Evolutionary conservation across 140 eudicot genomes (phyloP).

Genomic region (Cichorium intybus): DNA sequence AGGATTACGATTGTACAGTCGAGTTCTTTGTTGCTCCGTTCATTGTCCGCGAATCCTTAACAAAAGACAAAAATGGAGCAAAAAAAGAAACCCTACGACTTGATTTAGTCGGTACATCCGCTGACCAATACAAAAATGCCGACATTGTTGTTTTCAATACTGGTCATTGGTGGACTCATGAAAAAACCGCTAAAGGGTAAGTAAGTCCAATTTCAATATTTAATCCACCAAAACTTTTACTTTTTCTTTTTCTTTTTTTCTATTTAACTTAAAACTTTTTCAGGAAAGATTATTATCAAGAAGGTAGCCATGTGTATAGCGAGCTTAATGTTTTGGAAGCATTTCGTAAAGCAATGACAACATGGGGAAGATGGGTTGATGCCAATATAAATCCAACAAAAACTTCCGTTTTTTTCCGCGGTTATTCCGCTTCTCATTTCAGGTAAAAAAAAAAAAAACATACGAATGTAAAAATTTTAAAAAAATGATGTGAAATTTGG

Average conservation of each 20-base stretch:
- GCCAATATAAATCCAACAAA: conserved; percentile 60
- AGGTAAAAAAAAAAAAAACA: conserved; percentile 39
- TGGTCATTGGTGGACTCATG: conserved; percentile 99
- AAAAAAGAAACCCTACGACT: conserved; percentile 84
- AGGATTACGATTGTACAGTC: conserved; percentile 73
- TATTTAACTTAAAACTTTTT: neutral
- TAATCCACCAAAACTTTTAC: neutral
- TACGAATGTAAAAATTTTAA: no score
- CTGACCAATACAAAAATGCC: conserved; percentile 62
- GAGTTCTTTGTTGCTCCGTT: conserved; percentile 85
- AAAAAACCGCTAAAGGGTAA: conserved; percentile 83
- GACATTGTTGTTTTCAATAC: conserved; percentile 77
- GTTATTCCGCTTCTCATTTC: conserved; percentile 92
- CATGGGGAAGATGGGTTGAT: conserved; percentile 96
- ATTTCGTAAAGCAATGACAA: conserved; percentile 77
- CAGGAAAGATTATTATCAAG: conserved; percentile 90
- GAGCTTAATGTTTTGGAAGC: conserved; percentile 73
- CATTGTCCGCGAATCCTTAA: conserved; percentile 72
- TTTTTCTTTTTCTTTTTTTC: neutral
- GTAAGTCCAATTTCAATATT: conserved; percentile 13
- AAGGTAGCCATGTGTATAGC: conserved; percentile 71
- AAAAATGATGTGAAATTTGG: neutral
- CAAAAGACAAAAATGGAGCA: conserved; percentile 42
- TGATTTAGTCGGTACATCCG: conserved; percentile 48
- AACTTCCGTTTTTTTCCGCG: conserved; percentile 75